Base-by-base conservation (phyloP, 1,284 basidiomycete genomes). In the Mrakiaceae sp. region DNA sequence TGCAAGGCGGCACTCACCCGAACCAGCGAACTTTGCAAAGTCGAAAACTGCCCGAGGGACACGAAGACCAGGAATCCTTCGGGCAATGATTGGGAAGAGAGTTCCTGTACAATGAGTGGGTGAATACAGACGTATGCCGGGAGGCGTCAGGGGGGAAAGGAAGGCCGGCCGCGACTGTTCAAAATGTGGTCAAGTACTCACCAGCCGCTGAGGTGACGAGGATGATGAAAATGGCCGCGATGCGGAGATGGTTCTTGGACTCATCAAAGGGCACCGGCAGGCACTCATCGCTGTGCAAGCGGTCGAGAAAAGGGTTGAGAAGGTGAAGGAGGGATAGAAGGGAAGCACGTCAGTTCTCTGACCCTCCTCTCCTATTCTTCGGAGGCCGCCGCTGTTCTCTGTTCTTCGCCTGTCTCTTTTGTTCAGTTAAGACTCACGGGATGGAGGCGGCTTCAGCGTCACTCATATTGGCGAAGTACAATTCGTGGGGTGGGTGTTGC, bases 11-110 rank as follows among this genome's bases (percentile, higher is more conserved):
- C n/a, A 11, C 54, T n/a, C 3, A 16, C 54, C 91, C 7, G 90
- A 92, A 58, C 95, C 95, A 77, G 97, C 97, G 78, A 88, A 98
- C 76, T 95, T 96, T 44, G 88, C 87, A 73, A 95, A 92, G 57
- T 87, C 70, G 69, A 71, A 73, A 39, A 70, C 66, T 9, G 68
- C 56, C 6, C 58, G 62, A 2, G 75, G 75, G 7, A 77, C 69
- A 2, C 66, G 55, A 0, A 58, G 27, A 2, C 27, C 27, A 16
- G 39, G 56, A 63, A 8, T 47, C 44, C 48, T 46, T 52, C 27
- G 27, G 6, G 51, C 60, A n/a, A 66, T 8, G 47, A 63, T 66
- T 4, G 61, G 62, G 44, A 63, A 63, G 7, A 63, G 53, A 3
- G 58, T 55, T 5, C 40, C 52, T 59, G n/a, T 7, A 43, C 7